phyloP scores from a whole-genome alignment of 768 basidiomycete genomes.

The Tylopilus vinaceipallidus region DNA sequence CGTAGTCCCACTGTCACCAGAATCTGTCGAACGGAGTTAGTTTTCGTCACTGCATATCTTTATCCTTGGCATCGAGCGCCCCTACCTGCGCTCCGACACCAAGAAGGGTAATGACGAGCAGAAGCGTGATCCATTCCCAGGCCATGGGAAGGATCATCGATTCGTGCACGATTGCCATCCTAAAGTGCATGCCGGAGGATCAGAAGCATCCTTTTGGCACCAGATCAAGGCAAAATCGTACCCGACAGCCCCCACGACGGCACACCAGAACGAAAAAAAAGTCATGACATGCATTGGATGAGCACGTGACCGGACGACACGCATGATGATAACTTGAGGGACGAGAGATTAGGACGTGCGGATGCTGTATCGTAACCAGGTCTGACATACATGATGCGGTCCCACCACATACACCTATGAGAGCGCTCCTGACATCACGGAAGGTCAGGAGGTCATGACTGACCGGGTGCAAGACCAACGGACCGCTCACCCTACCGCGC shows the following conservation, averaged over 20 bases:
- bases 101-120: conserved; percentile 14
- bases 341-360: not conserved
- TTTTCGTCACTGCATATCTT: not conserved
- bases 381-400: conserved; percentile 66
- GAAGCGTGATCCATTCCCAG: conserved; percentile 16
- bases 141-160: conserved; percentile 15
- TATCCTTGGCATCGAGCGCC: not conserved
- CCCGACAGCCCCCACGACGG: conserved; percentile 24
- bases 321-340: conserved; percentile 45
- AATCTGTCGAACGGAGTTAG: conserved; percentile 31
- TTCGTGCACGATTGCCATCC: conserved; percentile 9
- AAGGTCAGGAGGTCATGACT: not conserved
- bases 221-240: not conserved
- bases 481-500: conserved; percentile 53
- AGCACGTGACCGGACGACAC: conserved; percentile 73
- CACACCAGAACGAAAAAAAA: conserved; percentile 62
- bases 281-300: conserved; percentile 70
- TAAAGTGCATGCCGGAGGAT: not conserved
- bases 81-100: conserved; percentile 19
- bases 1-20: conserved; percentile 59
- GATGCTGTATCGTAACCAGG: not conserved
- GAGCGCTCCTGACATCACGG: conserved; percentile 43
- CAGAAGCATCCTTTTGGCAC: too few relatives aligned
- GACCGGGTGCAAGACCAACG: not conserved
- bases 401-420: conserved; percentile 64